A percentile compares a stretch with the other conserved stretches of the same genome.
These are phyloP conservation scores for Boletus mariae DNA, from an alignment of 1,284 basidiomycete genomes.

Conservation along the genomic window DNA sequence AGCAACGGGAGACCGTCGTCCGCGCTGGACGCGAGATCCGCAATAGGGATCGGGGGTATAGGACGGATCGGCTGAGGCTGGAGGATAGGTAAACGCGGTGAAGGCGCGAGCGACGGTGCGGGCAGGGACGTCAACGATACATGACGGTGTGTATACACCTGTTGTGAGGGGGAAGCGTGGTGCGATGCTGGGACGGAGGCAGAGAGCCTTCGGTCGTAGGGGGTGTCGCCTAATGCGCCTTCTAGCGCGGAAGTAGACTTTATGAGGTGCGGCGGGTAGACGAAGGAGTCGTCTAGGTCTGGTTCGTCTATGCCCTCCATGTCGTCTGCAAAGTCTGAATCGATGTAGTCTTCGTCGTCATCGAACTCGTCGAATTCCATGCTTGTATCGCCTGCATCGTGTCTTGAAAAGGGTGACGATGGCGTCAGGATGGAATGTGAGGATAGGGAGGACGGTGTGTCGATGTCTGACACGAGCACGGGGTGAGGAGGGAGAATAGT, in stretches of 20 bases:
- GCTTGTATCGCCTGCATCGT: neutral
- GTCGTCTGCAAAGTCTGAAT: slow-evolving; percentile 32
- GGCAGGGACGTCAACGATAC: slow-evolving; percentile 15
- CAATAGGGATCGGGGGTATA: slow-evolving; percentile 52
- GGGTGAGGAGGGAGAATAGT: slow-evolving; percentile 25
- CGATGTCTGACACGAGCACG: slow-evolving; percentile 24
- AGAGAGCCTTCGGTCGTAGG: slow-evolving; percentile 28
- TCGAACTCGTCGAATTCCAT: slow-evolving; percentile 34
- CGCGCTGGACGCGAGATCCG: slow-evolving; percentile 38
- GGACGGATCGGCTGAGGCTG: slow-evolving; percentile 53
- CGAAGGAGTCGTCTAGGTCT: slow-evolving; percentile 8
- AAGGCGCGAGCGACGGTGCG: no score
- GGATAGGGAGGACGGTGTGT: slow-evolving; percentile 32
- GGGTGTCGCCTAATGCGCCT: slow-evolving; percentile 30
- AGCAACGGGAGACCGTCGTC: slow-evolving; percentile 28
- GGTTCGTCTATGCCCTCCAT: slow-evolving; percentile 29
- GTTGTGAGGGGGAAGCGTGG: slow-evolving; percentile 12
- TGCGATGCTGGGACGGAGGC: slow-evolving; percentile 23
- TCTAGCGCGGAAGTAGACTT: slow-evolving; percentile 33
- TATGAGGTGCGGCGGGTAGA: slow-evolving; percentile 25
- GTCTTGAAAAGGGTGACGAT: slow-evolving; percentile 27
- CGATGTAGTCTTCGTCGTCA: slow-evolving; percentile 32
- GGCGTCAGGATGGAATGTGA: slow-evolving; percentile 32
- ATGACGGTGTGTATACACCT: slow-evolving; percentile 22
- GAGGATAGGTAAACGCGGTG: slow-evolving; percentile 35